A percentile compares a stretch with the other conserved stretches of the same genome.
These are phyloP conservation scores for Auxenochlorella protothecoides DNA, from an alignment of 139 green algal genomes.

Conservation along the genomic window DNA sequence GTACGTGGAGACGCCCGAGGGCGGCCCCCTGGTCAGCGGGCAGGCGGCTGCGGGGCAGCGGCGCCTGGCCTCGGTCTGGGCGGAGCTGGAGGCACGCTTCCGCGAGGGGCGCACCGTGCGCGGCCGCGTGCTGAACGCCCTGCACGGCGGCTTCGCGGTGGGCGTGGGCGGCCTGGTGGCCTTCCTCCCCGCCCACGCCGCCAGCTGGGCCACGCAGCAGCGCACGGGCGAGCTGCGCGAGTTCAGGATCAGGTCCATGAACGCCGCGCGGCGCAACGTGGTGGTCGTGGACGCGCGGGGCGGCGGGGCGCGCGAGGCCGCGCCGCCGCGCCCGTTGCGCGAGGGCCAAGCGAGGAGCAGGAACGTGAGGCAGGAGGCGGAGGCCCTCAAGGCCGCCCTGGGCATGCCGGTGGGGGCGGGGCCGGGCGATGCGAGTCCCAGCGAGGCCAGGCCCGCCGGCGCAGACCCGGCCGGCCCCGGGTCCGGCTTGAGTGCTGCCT, in stretches of 20 bases:
- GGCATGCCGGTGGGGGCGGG: no score
- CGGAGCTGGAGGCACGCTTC: constrained; percentile 15
- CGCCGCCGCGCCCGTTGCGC: no score
- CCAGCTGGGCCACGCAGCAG: constrained; percentile 2
- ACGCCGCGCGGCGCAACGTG: neutral
- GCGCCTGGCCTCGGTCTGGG: constrained; percentile 21
- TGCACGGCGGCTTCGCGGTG: constrained; percentile 29
- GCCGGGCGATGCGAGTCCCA: no score
- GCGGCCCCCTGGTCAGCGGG: constrained; percentile 16
- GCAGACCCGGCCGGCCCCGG: no score
- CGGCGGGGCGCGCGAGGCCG: no score
- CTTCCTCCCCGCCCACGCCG: constrained; percentile 21
- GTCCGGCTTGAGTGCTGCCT: no score
- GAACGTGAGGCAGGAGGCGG: no score
- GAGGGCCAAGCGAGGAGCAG: no score
- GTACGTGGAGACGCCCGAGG: constrained; percentile 18
- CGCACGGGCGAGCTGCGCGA: constrained; percentile 28
- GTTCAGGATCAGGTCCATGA: constrained; percentile 11
- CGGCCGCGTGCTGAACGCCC: constrained; percentile 26
- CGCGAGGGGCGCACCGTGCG: constrained; percentile 6
- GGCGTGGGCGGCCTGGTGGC: constrained; percentile 28
- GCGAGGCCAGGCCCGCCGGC: no score
- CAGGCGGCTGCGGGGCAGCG: constrained; percentile 12
- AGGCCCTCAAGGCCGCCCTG: no score
- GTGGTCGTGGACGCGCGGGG: neutral